Evolutionary conservation across 1,284 basidiomycete genomes (phyloP).

Genomic region (Cystobasidium pallidum): DNA sequence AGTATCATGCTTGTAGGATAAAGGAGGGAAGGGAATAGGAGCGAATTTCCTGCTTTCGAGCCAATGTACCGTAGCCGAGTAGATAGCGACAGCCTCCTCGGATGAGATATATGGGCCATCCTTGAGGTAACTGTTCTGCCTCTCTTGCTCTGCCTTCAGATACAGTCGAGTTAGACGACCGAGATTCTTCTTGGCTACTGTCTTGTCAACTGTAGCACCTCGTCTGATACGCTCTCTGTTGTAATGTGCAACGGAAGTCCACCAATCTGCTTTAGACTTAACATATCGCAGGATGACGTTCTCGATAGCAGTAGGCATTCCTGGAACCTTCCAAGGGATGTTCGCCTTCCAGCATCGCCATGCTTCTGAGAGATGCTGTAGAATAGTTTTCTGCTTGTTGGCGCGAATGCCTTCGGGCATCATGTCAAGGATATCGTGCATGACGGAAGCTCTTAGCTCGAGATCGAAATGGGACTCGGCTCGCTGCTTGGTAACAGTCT

Average conservation of each 20-base stretch:
- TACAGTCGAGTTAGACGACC: slow-evolving; percentile 69
- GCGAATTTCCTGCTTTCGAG: slow-evolving; percentile 93
- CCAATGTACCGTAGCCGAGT: slow-evolving; percentile 97
- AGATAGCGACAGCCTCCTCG: slow-evolving; percentile 95
- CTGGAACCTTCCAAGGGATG: slow-evolving; percentile 95
- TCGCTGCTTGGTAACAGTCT: slow-evolving; percentile 96
- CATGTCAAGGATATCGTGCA: slow-evolving; percentile 95
- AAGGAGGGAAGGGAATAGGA: slow-evolving; percentile 95
- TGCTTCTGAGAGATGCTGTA: slow-evolving; percentile 96
- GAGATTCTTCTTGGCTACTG: slow-evolving; percentile 92
- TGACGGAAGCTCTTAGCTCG: slow-evolving; percentile 95
- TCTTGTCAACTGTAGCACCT: slow-evolving; percentile 98
- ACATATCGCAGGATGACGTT: slow-evolving; percentile 99
- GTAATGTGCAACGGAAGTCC: slow-evolving; percentile 81
- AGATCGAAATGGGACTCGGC: slow-evolving; percentile 99
- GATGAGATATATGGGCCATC: slow-evolving; percentile 96
- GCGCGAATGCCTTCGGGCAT: slow-evolving; percentile 99
- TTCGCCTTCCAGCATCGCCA: slow-evolving; percentile 99
- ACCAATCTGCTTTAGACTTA: slow-evolving; percentile 99
- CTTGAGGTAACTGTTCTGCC: slow-evolving; percentile 95
- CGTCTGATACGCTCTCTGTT: slow-evolving; percentile 70
- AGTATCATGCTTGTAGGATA: slow-evolving; percentile 97
- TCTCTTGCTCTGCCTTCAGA: slow-evolving; percentile 95
- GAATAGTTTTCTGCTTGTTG: slow-evolving; percentile 97
- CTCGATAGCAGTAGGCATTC: slow-evolving; percentile 97